Evolutionary conservation across 345 rosid species (phyloP), one percentile per base, ranked within the genome.

Genomic region (Laguncularia racemosa): DNA sequence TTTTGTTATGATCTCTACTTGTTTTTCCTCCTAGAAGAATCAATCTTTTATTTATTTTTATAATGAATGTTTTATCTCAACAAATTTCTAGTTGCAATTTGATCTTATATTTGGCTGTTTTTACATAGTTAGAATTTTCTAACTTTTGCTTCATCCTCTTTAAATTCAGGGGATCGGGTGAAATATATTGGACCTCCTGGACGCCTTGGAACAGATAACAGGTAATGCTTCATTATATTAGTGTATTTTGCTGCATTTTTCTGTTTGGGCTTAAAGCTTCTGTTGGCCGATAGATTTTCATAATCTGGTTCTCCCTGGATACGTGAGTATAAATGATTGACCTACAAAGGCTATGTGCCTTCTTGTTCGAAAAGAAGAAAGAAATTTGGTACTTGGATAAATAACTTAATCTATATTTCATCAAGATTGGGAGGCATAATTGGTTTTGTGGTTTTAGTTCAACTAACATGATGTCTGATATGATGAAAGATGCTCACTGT

Each of bases 111-210:
- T 12, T 19, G 26, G 54, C 16, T 51, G 54, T 51, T 19, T 9
- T 19, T 13, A 11, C 13, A 15, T 18, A 23, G 14, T 13, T 14
- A 15, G 6, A 19, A 51, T 51, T 18, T 20, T 57, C 43, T 45
- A 19, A 19, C 16, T 23, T 48, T 12, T 18, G 3, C 52, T 33
- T 1, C 16, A 21, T 10, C 46, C 48, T 16, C 55, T 44, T 28
- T 50, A 52, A 48, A 59, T 62, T 50, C 71, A 92, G 98, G 99
- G 70, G 97, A 93, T 75, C 92, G 85, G 33, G 95, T 93, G 63
- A 93, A 84, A 67, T 93, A 89, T 55, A 65, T 79, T 16, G 99
- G 99, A 50, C 68, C 78, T 53, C 67, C 96, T 18, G 69, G 52
- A 64, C 68, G 55, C 48, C 46, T 62, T 62, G 79, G 82, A 65